Percentiles rank a stretch among this genome's conserved stretches.
phyloP scores from a whole-genome alignment of 108 stramenopile species.

The Nannochloropsis gaditana region DNA sequence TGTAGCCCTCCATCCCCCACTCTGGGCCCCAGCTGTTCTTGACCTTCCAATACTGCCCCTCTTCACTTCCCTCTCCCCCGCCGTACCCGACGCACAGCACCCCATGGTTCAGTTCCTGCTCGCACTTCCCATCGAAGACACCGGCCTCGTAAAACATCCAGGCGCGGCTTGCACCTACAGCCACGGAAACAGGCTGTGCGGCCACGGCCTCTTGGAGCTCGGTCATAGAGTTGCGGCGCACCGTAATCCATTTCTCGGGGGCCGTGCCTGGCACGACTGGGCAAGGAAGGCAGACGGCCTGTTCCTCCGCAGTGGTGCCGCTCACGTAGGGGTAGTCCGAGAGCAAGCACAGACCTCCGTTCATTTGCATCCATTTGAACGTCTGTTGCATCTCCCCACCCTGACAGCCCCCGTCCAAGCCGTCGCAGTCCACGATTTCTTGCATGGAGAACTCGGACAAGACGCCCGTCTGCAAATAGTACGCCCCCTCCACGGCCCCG shows the following conservation, averaged over 20 bases:
- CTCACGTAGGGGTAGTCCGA: constrained; percentile 30
- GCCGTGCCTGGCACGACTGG: not conserved
- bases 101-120: constrained; percentile 60
- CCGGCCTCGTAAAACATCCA: constrained; percentile 93
- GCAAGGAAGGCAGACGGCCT: not conserved
- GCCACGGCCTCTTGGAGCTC: constrained; percentile 54
- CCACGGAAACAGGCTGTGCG: constrained; percentile 63
- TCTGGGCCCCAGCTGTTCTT: constrained; percentile 56
- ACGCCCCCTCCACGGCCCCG: constrained; percentile 77
- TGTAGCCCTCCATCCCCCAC: constrained; percentile 64
- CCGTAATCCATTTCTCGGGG: constrained; percentile 1
- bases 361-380: constrained; percentile 26
- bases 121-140: constrained; percentile 64
- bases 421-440: not conserved
- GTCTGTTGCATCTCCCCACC: constrained; percentile 36
- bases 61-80: constrained; percentile 22
- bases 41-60: constrained; percentile 54
- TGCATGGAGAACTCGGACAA: constrained; percentile 56
- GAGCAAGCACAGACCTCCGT: constrained; percentile 27
- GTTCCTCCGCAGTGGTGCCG: constrained; percentile 23
- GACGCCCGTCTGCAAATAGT: constrained; percentile 54
- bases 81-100: constrained; percentile 60
- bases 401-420: constrained; percentile 24
- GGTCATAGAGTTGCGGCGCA: not conserved
- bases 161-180: constrained; percentile 65